Base-by-base conservation (phyloP, 495 filamentous ascomycete genomes). In the Aspergillus sparsus region DNA sequence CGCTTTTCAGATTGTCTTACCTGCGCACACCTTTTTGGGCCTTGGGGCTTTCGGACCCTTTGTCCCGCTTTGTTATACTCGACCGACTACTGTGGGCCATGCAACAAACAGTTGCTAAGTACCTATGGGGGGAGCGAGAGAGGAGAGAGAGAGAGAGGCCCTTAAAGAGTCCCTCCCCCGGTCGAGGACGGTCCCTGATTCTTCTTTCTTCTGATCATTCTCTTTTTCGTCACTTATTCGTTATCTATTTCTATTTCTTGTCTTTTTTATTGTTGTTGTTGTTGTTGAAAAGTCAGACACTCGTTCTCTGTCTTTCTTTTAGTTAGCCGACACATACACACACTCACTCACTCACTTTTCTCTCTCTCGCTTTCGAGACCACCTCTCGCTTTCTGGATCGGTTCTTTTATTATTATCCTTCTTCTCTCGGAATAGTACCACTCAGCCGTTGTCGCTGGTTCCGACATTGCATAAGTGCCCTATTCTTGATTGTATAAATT, bases 281-380 rank as follows among this genome's bases (percentile, higher is more conserved):
- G 34, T 39, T 35, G n/a, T 42, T 33, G 41, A 47, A 27, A 51
- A 51, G 49, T 51, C 49, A 51, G 49, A 51, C 49, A 51, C 21
- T 69, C 70, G 62, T 68, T 66, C 60, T 68, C 39, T 67, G 57
- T 52, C 62, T 65, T 72, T 76, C 57, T 66, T 74, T 64, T 67
- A 27, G 21, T 27, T 27, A 3, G 21, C 3, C 21, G 21, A 27
- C 21, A 27, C 21, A 27, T 27, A 27, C 21, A 27, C 21, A 27
- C 21, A 27, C 21, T 1, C 3, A 27, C 21, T 1, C 21, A 27
- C 21, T 27, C 21, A 1, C 45, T 62, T 57, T 50, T 53, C 54
- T 53, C 64, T 67, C 65, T 58, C 51, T 44, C 55, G 15, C 10
- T 16, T 56, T 45, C 46, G 18, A 15, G 21, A 37, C 53, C 45